Percentiles rank a stretch among this genome's conserved stretches.
These are phyloP conservation scores for Ascochyta pisi DNA, from an alignment of 2,329 filamentous ascomycete species.

Conservation along the genomic window DNA sequence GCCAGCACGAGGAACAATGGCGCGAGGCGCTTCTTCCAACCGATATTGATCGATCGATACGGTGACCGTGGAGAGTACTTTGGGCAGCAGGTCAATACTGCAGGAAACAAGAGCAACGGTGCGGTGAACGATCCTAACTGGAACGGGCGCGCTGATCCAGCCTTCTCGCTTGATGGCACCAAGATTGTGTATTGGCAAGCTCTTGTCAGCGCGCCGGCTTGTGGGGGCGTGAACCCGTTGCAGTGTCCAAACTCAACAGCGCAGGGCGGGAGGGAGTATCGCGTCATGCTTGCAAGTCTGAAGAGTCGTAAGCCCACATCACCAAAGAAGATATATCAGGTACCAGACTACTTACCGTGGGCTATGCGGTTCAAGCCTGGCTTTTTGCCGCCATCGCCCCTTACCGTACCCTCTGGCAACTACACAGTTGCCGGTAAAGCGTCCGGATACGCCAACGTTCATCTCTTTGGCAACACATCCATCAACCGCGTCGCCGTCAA, in stretches of 20 bases:
- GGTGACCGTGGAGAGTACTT: constrained; percentile 56
- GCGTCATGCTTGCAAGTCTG: constrained; percentile 54
- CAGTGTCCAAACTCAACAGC: constrained; percentile 52
- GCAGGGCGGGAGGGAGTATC: constrained; percentile 48
- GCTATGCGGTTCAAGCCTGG: constrained; percentile 41
- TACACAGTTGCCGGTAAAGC: constrained; percentile 21
- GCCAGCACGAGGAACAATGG: constrained; percentile 58
- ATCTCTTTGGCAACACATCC: constrained; percentile 10
- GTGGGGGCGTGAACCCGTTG: constrained; percentile 54
- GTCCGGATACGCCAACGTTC: constrained; percentile 26
- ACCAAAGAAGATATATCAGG: constrained; percentile 25
- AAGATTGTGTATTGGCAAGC: constrained; percentile 54
- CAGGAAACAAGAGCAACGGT: constrained; percentile 19
- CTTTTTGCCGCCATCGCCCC: not conserved
- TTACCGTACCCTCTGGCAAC: constrained; percentile 3
- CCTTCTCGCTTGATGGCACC: constrained; percentile 53
- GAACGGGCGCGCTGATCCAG: constrained; percentile 58
- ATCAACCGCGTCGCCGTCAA: constrained; percentile 42
- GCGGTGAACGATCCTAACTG: constrained; percentile 55
- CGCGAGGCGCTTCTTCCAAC: constrained; percentile 55
- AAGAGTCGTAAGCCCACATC: constrained; percentile 40
- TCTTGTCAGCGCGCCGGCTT: constrained; percentile 50
- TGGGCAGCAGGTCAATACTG: constrained; percentile 53
- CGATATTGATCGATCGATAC: constrained; percentile 52
- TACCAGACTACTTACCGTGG: constrained; percentile 47